These are phyloP conservation scores for Trichoderma hamatum DNA, from an alignment of 2,329 filamentous ascomycete genomes.

Conservation along the genomic window DNA sequence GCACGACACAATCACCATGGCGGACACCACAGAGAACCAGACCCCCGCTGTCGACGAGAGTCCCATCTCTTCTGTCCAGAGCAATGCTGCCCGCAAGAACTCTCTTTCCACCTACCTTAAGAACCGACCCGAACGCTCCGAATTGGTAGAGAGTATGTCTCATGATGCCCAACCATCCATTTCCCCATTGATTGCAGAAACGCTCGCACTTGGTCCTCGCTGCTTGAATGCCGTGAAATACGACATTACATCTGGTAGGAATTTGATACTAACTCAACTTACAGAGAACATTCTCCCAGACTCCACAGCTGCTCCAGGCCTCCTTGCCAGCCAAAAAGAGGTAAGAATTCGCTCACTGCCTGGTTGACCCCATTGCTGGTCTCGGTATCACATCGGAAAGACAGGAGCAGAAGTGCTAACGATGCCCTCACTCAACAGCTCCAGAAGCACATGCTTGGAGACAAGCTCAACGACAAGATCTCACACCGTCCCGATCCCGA, in stretches of 20 bases:
- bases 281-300: constrained; percentile 84
- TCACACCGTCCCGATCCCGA: constrained; percentile 76
- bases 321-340: constrained; percentile 80
- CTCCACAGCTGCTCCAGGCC: constrained; percentile 73
- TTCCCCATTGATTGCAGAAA: background rate
- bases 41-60: constrained; percentile 50
- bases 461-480: constrained; percentile 85
- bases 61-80: constrained; percentile 56
- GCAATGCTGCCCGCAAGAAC: constrained; percentile 61
- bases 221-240: too few relatives aligned
- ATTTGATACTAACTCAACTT: constrained; percentile 21
- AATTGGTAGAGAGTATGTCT: constrained; percentile 75
- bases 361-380: background rate
- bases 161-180: background rate
- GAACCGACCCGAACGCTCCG: constrained; percentile 73
- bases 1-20: constrained; percentile 7
- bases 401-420: background rate
- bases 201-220: too few relatives aligned
- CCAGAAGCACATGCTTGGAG: constrained; percentile 83
- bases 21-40: constrained; percentile 31
- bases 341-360: constrained; percentile 38
- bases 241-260: background rate
- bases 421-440: constrained; percentile 50
- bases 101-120: constrained; percentile 74
- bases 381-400: background rate